phyloP scores from a whole-genome alignment of 2,329 filamentous ascomycete species.

The Sphaerulina vaccinii region DNA sequence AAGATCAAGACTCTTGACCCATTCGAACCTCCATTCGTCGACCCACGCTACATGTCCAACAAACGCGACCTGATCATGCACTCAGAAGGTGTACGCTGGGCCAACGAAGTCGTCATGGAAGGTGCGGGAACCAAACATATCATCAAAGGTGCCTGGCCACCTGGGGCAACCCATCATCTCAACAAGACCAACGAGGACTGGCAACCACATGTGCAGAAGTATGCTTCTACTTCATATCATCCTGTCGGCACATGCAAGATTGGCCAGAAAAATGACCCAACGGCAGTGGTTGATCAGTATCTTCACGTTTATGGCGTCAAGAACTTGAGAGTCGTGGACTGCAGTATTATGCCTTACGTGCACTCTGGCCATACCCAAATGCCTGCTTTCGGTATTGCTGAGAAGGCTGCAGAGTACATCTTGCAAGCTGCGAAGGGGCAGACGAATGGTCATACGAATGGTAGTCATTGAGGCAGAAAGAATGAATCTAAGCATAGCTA shows the following conservation, averaged over 20 bases:
- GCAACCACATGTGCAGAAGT: slow-evolving; percentile 56
- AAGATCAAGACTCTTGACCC: slow-evolving; percentile 52
- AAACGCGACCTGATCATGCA: slow-evolving; percentile 60
- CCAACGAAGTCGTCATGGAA: slow-evolving; percentile 60
- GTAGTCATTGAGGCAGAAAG: too few relatives aligned
- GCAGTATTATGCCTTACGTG: slow-evolving; percentile 53
- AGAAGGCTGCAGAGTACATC: slow-evolving; percentile 44
- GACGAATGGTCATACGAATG: slow-evolving; percentile 1
- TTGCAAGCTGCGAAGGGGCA: slow-evolving; percentile 8
- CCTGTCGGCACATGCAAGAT: slow-evolving; percentile 59
- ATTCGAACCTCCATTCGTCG: slow-evolving; percentile 54
- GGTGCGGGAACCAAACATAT: slow-evolving; percentile 59
- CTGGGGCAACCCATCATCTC: slow-evolving; percentile 51
- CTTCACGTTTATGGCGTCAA: slow-evolving; percentile 55
- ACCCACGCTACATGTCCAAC: slow-evolving; percentile 59
- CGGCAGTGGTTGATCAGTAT: slow-evolving; percentile 55
- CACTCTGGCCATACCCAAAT: slow-evolving; percentile 57
- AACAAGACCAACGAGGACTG: slow-evolving; percentile 58
- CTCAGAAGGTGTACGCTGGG: slow-evolving; percentile 58
- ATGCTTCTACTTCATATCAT: slow-evolving; percentile 52
- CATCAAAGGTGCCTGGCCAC: slow-evolving; percentile 61
- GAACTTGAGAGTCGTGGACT: slow-evolving; percentile 55
- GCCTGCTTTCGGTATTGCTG: slow-evolving; percentile 59
- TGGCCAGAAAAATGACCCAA: slow-evolving; percentile 49
- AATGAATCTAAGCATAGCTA: too few relatives aligned